Evolutionary conservation across 2,329 filamentous ascomycete species (phyloP).

Genomic region (Hymenoscyphus fructigenus): DNA sequence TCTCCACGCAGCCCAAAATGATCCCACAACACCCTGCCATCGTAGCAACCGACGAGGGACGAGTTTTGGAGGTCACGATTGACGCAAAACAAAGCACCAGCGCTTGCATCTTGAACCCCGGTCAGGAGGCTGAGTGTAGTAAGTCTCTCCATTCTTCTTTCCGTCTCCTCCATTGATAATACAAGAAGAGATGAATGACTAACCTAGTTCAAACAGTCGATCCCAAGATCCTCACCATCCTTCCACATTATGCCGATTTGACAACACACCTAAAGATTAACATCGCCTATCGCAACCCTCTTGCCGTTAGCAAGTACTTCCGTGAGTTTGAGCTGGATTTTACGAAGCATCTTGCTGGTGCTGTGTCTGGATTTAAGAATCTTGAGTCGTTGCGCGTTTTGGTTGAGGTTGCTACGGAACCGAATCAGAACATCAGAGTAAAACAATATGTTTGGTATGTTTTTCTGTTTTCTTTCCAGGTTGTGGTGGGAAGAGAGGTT

Average conservation of each 20-base stretch:
- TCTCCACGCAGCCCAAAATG: neutral
- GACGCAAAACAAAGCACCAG: neutral
- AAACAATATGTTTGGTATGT: neutral
- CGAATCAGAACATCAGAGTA: neutral
- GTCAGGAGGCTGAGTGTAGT: neutral
- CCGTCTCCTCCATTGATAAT: neutral
- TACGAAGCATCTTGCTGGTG: neutral
- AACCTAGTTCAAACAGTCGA: conserved; percentile 1
- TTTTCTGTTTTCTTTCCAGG: no score
- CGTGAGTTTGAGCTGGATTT: neutral
- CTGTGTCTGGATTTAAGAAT: neutral
- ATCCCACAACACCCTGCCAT: neutral
- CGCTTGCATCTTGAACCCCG: neutral
- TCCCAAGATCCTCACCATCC: neutral
- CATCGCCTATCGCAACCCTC: neutral
- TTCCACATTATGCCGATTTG: neutral
- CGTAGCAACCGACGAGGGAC: neutral
- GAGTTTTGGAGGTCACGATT: neutral
- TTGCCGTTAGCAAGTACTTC: neutral
- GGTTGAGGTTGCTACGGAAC: neutral
- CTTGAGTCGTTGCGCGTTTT: neutral
- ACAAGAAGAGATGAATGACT: no score
- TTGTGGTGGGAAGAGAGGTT: no score
- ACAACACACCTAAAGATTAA: neutral
- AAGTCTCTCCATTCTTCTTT: neutral